phyloP scores from a whole-genome alignment of 345 rosid genomes.

The Rhizophora mangle region DNA sequence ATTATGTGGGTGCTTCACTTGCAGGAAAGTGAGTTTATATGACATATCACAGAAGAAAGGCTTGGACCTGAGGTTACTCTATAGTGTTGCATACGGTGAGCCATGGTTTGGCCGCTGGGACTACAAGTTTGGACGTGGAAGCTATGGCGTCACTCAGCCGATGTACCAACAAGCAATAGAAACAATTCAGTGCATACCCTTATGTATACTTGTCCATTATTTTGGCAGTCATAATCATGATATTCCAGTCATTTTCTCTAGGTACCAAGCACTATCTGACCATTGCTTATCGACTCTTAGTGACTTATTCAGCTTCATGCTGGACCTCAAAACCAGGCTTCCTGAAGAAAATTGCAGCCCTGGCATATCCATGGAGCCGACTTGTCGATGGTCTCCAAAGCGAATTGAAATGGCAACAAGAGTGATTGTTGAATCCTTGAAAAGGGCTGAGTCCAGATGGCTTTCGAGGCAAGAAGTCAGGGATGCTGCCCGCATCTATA shows the following conservation, averaged over 20 bases:
- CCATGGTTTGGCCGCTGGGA: slow-evolving; percentile 94
- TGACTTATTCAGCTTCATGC: slow-evolving; percentile 71
- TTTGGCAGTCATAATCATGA: slow-evolving; percentile 41
- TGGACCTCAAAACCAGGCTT: slow-evolving; percentile 53
- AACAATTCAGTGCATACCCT: slow-evolving; percentile 58
- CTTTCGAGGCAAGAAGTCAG: slow-evolving; percentile 91
- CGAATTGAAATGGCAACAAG: slow-evolving; percentile 80
- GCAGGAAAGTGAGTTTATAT: slow-evolving; percentile 77
- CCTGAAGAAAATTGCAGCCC: slow-evolving; percentile 48
- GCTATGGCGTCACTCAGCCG: slow-evolving; percentile 63
- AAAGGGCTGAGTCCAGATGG: slow-evolving; percentile 61
- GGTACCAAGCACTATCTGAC: slow-evolving; percentile 68
- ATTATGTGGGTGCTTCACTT: background rate
- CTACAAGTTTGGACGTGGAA: slow-evolving; percentile 68
- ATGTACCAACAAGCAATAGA: slow-evolving; percentile 71
- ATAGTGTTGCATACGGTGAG: slow-evolving; percentile 63
- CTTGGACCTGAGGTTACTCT: slow-evolving; percentile 73
- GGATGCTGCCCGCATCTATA: slow-evolving; percentile 80
- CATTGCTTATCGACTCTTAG: slow-evolving; percentile 53
- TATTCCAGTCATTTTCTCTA: slow-evolving; percentile 53
- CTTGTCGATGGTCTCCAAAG: slow-evolving; percentile 85
- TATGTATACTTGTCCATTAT: slow-evolving; percentile 50
- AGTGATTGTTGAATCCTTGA: slow-evolving; percentile 73
- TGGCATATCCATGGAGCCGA: slow-evolving; percentile 40
- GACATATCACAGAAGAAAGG: slow-evolving; percentile 67